phyloP scores from a whole-genome alignment of 23 red algal species.

The Chondrus crispus region DNA sequence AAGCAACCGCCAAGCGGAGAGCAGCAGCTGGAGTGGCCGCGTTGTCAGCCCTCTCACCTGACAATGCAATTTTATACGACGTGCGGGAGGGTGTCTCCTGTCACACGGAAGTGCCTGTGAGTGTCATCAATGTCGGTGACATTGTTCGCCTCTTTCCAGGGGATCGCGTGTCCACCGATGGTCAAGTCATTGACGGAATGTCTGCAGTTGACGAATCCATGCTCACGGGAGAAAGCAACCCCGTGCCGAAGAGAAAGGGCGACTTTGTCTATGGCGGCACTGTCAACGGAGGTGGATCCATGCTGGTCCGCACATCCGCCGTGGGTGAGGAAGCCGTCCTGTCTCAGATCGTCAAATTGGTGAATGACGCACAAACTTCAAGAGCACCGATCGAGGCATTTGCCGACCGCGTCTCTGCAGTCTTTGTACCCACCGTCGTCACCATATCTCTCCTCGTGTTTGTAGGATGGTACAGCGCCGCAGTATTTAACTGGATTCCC shows the following conservation, averaged over 20 bases:
- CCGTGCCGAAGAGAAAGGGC: conserved; percentile 70
- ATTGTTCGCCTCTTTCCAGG: conserved; percentile 75
- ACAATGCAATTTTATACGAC: conserved; percentile 55
- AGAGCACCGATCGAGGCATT: conserved; percentile 77
- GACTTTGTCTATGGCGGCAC: conserved; percentile 81
- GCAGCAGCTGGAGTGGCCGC: conserved; percentile 70
- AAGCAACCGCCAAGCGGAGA: conserved; percentile 78
- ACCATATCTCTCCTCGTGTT: conserved; percentile 59
- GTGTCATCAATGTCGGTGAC: conserved; percentile 73
- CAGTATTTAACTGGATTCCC: conserved; percentile 49
- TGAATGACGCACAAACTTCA: conserved; percentile 86
- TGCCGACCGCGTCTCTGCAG: conserved; percentile 81
- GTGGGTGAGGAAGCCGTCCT: conserved; percentile 68
- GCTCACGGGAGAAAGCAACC: conserved; percentile 93
- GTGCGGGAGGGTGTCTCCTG: conserved; percentile 22
- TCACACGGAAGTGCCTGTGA: conserved; percentile 58
- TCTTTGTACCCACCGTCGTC: conserved; percentile 89
- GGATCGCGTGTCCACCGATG: conserved; percentile 75
- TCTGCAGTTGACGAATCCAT: conserved; percentile 86
- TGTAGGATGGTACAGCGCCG: conserved; percentile 63
- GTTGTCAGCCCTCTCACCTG: conserved; percentile 49
- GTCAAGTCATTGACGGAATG: conserved; percentile 67
- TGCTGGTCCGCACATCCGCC: conserved; percentile 78
- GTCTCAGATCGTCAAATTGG: conserved; percentile 82
- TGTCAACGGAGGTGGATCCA: conserved; percentile 65